Base-by-base conservation (phyloP, 306 rosid genomes). In the Prunus mongolica region DNA sequence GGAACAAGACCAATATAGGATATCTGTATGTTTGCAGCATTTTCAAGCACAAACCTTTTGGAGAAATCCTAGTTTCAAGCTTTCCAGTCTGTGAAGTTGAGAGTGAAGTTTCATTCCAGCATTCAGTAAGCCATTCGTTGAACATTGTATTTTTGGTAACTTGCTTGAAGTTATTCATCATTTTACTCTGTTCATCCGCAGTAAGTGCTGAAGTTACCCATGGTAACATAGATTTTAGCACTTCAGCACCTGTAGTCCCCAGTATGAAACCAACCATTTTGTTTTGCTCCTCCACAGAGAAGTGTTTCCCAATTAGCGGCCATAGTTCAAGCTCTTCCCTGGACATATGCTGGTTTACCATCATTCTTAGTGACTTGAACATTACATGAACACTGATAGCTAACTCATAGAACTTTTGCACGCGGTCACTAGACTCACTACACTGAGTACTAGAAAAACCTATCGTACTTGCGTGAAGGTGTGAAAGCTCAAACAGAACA, bases 181-280 rank as follows among this genome's bases (percentile, higher is more conserved):
- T 70, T 79, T 86, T 81, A 83, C 77, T 87, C 77, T 85, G 91
- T 83, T 92, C 96, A 66, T 88, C 96, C 84, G 87, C 82, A 38
- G 92, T 86, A 73, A 90, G 96, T 71, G 96, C 97, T 79, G 93
- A 84, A 82, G 88, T 90, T 66, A 92, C 96, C 97, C 97, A 92
- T 1, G 97, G 93, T 74, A 92, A 80, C 96, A 92, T 90, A 69
- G 93, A 86, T 76, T 86, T 88, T 64, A 92, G 96, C 61, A 92
- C 92, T 78, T 88, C 97, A 76, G 96, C 97, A 70, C 97, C 91
- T 27, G 97, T 92, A 69, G 97, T 92, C 70, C 97, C 97, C 82
- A 92, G 84, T 64, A 92, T 92, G 64, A 91, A 88, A 19, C 93
- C 91, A 57, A 90, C 86, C 79, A 90, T 85, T 86, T 88, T 92